phyloP scores from a whole-genome alignment of 2,329 filamentous ascomycete genomes.

The Aspergillus ochraceus region DNA sequence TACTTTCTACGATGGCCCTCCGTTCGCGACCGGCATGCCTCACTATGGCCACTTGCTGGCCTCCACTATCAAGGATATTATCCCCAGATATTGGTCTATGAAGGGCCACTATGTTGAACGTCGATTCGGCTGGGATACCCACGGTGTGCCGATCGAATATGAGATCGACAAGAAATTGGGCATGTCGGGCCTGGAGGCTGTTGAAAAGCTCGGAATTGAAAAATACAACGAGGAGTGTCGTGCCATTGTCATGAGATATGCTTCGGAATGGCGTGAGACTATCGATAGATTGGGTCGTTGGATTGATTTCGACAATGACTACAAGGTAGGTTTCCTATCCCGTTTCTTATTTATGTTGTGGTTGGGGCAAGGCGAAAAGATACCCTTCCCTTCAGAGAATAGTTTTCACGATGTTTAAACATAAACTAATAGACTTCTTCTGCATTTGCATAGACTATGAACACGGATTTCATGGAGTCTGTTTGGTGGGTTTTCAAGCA shows the following conservation, averaged over 20 bases:
- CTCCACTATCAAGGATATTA: conserved; percentile 96
- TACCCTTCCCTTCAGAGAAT: neutral
- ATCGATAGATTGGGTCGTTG: conserved; percentile 88
- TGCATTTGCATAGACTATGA: conserved; percentile 68
- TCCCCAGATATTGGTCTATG: conserved; percentile 96
- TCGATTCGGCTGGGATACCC: conserved; percentile 93
- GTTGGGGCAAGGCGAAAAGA: neutral
- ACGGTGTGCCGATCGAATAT: conserved; percentile 92
- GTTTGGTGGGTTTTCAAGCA: conserved; percentile 98
- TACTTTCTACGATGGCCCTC: conserved; percentile 90
- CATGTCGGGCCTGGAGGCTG: conserved; percentile 83
- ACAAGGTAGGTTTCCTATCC: conserved; percentile 62
- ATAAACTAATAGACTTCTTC: conserved; percentile 6
- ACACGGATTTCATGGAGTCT: conserved; percentile 92
- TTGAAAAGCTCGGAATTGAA: conserved; percentile 79
- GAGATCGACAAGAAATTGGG: conserved; percentile 96
- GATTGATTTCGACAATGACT: conserved; percentile 98
- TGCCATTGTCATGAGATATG: conserved; percentile 89
- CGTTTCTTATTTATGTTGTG: neutral
- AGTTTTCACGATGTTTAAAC: neutral
- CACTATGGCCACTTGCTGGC: conserved; percentile 79
- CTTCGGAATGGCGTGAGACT: conserved; percentile 81
- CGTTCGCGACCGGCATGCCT: conserved; percentile 70
- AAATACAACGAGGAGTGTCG: conserved; percentile 91
- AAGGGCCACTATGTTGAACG: conserved; percentile 90